phyloP scores from a whole-genome alignment of 2,329 filamentous ascomycete genomes.

The Epicoccum nigrum region DNA sequence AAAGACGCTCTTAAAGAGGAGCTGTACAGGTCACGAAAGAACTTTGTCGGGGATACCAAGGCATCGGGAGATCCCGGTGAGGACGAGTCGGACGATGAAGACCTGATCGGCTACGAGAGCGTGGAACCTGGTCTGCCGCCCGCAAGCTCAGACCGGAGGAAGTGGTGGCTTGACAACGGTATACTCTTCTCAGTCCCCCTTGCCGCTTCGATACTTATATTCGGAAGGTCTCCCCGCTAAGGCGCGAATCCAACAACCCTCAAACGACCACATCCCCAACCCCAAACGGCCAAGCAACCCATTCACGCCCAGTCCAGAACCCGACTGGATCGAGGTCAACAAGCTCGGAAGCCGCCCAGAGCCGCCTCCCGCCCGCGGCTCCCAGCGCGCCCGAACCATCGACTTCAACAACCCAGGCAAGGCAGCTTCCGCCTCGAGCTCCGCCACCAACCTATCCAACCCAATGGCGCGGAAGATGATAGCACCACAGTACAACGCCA shows the following conservation, averaged over 20 bases:
- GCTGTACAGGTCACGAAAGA: constrained; percentile 72
- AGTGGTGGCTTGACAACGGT: constrained; percentile 71
- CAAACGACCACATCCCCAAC: constrained; percentile 69
- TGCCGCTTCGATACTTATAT: constrained; percentile 30
- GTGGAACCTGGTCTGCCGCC: constrained; percentile 77
- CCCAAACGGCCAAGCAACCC: constrained; percentile 79
- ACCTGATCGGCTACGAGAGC: constrained; percentile 79
- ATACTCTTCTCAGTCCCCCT: constrained; percentile 58
- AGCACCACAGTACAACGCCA: constrained; percentile 36
- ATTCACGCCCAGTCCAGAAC: constrained; percentile 73
- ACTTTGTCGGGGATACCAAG: constrained; percentile 68
- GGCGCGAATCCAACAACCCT: constrained; percentile 72
- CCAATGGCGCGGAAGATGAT: constrained; percentile 39
- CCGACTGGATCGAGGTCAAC: constrained; percentile 75
- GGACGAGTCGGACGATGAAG: constrained; percentile 75
- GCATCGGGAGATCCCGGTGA: constrained; percentile 56
- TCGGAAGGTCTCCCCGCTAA: constrained; percentile 71
- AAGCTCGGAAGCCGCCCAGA: constrained; percentile 34
- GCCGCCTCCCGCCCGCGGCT: constrained; percentile 41
- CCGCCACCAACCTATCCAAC: constrained; percentile 30
- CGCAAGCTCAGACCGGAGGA: constrained; percentile 65
- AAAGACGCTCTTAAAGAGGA: constrained; percentile 75
- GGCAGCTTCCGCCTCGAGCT: constrained; percentile 16
- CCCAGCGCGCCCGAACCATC: constrained; percentile 35
- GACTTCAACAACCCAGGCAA: constrained; percentile 35